These are phyloP conservation scores for Eremothecium sinecaudum DNA, from an alignment of 1,139 yeast species.

Conservation along the genomic window DNA sequence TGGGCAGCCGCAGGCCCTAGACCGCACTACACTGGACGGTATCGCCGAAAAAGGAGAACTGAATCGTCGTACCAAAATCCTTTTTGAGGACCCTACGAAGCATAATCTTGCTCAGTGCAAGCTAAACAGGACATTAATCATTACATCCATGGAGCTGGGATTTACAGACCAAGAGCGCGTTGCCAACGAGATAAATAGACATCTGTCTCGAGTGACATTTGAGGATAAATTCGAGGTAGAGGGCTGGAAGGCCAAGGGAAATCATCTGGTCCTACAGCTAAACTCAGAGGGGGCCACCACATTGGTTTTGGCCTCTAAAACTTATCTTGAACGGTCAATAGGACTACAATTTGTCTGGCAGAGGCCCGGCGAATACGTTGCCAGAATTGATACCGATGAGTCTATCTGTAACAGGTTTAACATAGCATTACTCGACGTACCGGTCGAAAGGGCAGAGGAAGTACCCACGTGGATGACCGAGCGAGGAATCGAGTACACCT, in stretches of 20 bases:
- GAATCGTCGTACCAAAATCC: constrained; percentile 28
- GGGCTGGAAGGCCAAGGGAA: constrained; percentile 9
- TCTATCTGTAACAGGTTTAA: constrained; percentile 19
- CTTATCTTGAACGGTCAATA: constrained; percentile 16
- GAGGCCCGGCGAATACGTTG: constrained; percentile 23
- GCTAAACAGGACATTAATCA: constrained; percentile 41
- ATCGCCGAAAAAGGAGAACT: constrained; percentile 35
- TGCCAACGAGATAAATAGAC: constrained; percentile 37
- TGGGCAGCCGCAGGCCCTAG: constrained; percentile 52
- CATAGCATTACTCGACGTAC: constrained; percentile 15
- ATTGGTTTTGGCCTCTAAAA: constrained; percentile 17
- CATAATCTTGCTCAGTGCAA: constrained; percentile 47
- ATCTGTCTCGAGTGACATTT: constrained; percentile 31
- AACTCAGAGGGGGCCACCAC: constrained; percentile 18
- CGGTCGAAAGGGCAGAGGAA: constrained; percentile 9
- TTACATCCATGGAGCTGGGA: constrained; percentile 40
- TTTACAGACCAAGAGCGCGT: constrained; percentile 34
- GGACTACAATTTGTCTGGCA: constrained; percentile 15
- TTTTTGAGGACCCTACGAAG: constrained; percentile 35
- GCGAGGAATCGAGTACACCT: constrained; percentile 10
- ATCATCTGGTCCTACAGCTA: constrained; percentile 15
- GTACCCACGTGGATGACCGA: constrained; percentile 8
- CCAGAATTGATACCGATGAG: constrained; percentile 17
- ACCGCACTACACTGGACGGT: constrained; percentile 40
- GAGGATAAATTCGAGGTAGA: constrained; percentile 7